Conservation (phyloP, 2,329 filamentous ascomycete species). For the Colletotrichum echinochloae region DNA sequence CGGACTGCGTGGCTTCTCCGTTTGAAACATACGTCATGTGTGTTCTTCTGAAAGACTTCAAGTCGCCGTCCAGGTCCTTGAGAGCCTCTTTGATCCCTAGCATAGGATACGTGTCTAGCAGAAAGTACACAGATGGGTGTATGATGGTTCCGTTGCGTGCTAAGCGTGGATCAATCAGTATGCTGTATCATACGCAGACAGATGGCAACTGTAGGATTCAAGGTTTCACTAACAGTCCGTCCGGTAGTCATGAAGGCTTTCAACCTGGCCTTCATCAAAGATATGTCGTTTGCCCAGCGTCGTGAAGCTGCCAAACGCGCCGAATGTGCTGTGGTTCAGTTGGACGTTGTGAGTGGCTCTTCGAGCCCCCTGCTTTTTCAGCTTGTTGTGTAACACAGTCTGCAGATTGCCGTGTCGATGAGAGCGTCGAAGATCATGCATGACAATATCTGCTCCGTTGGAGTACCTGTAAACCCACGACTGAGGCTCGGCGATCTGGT, state of each 20-base stretch:
- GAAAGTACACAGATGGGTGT: constrained; percentile 35
- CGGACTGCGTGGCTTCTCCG: background rate
- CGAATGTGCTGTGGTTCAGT: background rate
- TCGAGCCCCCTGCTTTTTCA: constrained; percentile 8
- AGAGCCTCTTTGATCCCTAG: constrained; percentile 21
- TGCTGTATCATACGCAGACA: no score
- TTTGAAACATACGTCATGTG: background rate
- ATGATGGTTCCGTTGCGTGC: constrained; percentile 27
- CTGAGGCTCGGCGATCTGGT: background rate
- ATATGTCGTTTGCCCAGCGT: background rate
- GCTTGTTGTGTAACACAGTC: constrained; percentile 1
- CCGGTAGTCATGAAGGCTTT: background rate
- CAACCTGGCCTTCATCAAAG: background rate
- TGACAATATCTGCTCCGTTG: constrained; percentile 10
- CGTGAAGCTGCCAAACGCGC: background rate
- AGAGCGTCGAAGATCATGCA: constrained; percentile 26
- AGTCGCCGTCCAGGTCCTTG: background rate
- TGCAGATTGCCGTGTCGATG: constrained; percentile 29
- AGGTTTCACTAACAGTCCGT: background rate
- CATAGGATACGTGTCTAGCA: constrained; percentile 28
- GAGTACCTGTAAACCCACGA: constrained; percentile 28
- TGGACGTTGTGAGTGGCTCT: constrained; percentile 12
- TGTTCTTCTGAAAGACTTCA: background rate
- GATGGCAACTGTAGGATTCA: no score
- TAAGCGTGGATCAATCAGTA: background rate